These are phyloP conservation scores for Septoria petroselini DNA, from an alignment of 2,329 filamentous ascomycete genomes.

Conservation along the genomic window DNA sequence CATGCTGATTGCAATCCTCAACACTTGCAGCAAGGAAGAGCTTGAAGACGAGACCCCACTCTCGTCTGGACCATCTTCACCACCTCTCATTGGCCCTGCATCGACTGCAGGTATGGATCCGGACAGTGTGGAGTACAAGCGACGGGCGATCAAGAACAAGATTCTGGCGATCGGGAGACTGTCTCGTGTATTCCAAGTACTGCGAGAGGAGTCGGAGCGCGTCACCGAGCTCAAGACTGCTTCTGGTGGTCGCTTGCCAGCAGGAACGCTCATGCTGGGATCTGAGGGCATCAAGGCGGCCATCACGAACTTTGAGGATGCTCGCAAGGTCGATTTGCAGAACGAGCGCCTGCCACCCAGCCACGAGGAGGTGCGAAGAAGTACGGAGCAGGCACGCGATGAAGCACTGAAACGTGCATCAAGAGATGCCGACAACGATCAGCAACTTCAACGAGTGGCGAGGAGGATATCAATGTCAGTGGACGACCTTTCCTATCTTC, in stretches of 20 bases:
- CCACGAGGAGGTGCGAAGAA: conserved; percentile 84
- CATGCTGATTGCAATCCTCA: conserved; percentile 97
- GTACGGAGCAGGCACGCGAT: conserved; percentile 74
- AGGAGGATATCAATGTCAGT: conserved; percentile 91
- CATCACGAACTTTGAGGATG: conserved; percentile 95
- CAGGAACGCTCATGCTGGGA: conserved; percentile 94
- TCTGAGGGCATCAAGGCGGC: conserved; percentile 98
- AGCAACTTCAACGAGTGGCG: conserved; percentile 79
- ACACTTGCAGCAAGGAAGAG: conserved; percentile 97
- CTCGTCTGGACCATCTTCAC: conserved; percentile 69
- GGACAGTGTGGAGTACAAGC: conserved; percentile 88
- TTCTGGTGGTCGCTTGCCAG: conserved; percentile 84
- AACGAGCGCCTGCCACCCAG: conserved; percentile 92
- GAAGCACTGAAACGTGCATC: conserved; percentile 82
- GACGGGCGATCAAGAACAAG: conserved; percentile 98
- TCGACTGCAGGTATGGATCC: conserved; percentile 57
- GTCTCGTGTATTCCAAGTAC: conserved; percentile 95
- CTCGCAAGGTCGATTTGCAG: conserved; percentile 91
- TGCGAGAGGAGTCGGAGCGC: conserved; percentile 94
- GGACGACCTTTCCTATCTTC: conserved; percentile 19
- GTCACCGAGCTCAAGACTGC: conserved; percentile 98
- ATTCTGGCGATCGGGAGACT: conserved; percentile 95
- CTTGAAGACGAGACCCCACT: conserved; percentile 83
- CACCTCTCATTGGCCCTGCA: conserved; percentile 55
- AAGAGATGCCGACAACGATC: conserved; percentile 87